Evolutionary conservation across 108 stramenopile species (phyloP).

Genomic region (Cyclostephanos invisitatus): DNA sequence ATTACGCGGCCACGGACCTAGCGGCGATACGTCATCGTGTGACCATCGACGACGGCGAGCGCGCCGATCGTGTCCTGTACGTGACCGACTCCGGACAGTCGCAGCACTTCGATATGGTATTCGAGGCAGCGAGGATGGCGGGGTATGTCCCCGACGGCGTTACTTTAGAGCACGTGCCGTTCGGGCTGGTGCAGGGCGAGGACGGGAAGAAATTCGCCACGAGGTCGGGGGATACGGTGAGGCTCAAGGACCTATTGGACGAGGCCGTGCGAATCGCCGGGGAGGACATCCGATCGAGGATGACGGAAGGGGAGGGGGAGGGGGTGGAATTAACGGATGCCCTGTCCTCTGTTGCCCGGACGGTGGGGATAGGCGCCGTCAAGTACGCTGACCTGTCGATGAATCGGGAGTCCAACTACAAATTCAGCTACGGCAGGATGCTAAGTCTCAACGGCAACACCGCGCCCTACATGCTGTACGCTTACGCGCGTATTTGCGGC

Average conservation of each 20-base stretch:
- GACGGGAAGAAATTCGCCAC: conserved; percentile 99
- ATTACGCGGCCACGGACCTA: conserved; percentile 98
- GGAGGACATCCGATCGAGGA: conserved; percentile 73
- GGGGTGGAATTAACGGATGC: conserved; percentile 48
- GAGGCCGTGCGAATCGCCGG: conserved; percentile 90
- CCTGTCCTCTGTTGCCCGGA: conserved; percentile 67
- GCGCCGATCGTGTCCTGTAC: conserved; percentile 87
- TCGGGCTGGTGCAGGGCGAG: conserved; percentile 98
- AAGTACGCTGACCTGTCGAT: conserved; percentile 98
- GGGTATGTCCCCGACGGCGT: conserved; percentile 67
- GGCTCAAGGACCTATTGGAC: conserved; percentile 95
- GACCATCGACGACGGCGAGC: conserved; percentile 62
- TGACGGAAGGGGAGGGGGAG: conserved; percentile 47
- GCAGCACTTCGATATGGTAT: conserved; percentile 94
- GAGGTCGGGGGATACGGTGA: conserved; percentile 96
- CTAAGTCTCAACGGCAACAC: conserved; percentile 98
- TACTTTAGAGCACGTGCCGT: conserved; percentile 94
- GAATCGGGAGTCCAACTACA: conserved; percentile 96
- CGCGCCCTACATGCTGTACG: conserved; percentile 99
- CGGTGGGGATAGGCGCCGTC: conserved; percentile 97
- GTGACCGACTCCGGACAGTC: conserved; percentile 97
- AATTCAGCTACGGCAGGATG: conserved; percentile 98
- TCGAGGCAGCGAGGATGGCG: conserved; percentile 86
- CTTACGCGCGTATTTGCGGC: conserved; percentile 93
- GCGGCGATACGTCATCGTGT: conserved; percentile 95